Evolutionary conservation across 2,329 filamentous ascomycete genomes (phyloP).

Genomic region (Graphilbum fragrans): DNA sequence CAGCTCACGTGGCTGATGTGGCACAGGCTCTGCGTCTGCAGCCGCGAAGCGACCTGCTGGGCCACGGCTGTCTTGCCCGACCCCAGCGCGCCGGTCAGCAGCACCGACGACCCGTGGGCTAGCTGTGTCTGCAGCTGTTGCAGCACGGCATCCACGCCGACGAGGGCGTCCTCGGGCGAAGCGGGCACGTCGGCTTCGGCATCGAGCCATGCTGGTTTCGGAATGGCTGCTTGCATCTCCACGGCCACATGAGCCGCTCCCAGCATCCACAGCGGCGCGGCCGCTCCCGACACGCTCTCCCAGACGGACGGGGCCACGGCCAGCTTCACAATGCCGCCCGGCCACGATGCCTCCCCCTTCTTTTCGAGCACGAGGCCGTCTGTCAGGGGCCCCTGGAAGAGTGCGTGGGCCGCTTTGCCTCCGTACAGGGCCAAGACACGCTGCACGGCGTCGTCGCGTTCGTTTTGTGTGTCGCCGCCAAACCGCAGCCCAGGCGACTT

Average conservation of each 20-base stretch:
- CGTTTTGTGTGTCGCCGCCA: conserved; percentile 74
- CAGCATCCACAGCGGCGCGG: conserved; percentile 55
- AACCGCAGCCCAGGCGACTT: conserved; percentile 68
- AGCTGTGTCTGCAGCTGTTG: conserved; percentile 63
- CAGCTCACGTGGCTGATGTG: conserved; percentile 81
- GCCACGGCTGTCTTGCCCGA: conserved; percentile 80
- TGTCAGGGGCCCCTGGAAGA: conserved; percentile 76
- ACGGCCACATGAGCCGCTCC: conserved; percentile 64
- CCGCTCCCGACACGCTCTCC: background rate
- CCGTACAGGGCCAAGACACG: conserved; percentile 63
- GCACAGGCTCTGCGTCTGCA: conserved; percentile 64
- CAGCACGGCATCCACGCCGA: conserved; percentile 74
- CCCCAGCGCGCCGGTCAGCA: conserved; percentile 80
- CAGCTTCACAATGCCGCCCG: conserved; percentile 74
- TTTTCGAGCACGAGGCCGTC: conserved; percentile 69
- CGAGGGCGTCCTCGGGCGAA: conserved; percentile 48
- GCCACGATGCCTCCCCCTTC: conserved; percentile 37
- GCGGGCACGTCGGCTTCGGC: conserved; percentile 21
- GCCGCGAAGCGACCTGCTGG: conserved; percentile 59
- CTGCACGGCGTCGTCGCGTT: conserved; percentile 65
- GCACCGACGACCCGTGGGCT: conserved; percentile 74
- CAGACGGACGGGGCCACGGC: conserved; percentile 27
- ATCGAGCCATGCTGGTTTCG: conserved; percentile 46
- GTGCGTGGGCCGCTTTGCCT: conserved; percentile 39
- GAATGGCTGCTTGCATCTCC: conserved; percentile 64